Evolutionary conservation across 495 filamentous ascomycete species (phyloP), one percentile per base, ranked within the genome.

Genomic region (Daldinia decipiens): DNA sequence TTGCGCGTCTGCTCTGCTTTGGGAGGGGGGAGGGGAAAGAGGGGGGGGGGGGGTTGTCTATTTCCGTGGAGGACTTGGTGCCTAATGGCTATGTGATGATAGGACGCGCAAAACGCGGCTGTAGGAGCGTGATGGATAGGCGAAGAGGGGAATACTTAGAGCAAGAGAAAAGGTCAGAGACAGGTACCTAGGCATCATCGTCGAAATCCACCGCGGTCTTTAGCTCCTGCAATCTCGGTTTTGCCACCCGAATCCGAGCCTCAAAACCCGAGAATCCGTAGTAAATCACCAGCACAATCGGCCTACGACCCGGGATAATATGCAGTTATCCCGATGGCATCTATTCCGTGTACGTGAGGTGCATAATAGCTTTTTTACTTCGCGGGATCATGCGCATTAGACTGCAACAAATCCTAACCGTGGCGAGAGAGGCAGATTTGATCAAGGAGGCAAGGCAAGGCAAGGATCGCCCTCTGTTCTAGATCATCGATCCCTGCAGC

Each of bases 161-260:
- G 26, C 26, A 27, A 27, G 43, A 47, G 15, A 17, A 19, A 45
- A 45, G 2, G 39, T 26, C 24, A 29, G 3, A 12, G 24, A 5
- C 24, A 1, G 21, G 21, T 4, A 27, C 1, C 52, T 15, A 65
- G 62, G 57, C 68, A 62, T 2, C 68, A 56, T 56, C 32, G 50
- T 61, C 51, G 9, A 13, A 50, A 60, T 52, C 39, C 58, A 60
- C 32, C 36, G 54, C 47, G 55, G 15, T 53, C 27, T 62, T 61
- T 47, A 55, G 19, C 66, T 58, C 40, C 39, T 45, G 19, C 34
- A 65, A 65, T 70, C 60, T 65, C 62, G 62, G 68, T 15, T 58
- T 58, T 51, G 43, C 47, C 45, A 32, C 31, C 32, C 12, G 12
- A 13, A 36, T 1, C 12, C 34, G 34, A 13, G 34, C 34, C 34